phyloP scores from a whole-genome alignment of 768 basidiomycete species.

The Cubamyces sp. region DNA sequence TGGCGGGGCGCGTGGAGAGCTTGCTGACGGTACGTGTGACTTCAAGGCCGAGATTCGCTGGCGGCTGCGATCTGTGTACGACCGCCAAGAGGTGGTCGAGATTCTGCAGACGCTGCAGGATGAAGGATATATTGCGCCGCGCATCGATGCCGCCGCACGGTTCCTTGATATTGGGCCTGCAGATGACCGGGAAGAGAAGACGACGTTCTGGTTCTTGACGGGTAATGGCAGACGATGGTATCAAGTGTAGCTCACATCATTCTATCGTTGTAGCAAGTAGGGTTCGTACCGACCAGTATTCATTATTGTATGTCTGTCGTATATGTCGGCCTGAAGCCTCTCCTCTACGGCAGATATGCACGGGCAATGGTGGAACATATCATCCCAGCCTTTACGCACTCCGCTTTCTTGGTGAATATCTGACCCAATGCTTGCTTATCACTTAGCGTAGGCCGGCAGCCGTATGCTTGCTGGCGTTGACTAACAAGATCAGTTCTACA shows the following conservation, averaged over 20 bases:
- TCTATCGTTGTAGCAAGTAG: not conserved
- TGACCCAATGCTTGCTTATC: too few species aligned
- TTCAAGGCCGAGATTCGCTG: constrained; percentile 68
- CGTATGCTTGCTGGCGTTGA: too few species aligned
- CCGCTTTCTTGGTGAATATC: too few species aligned
- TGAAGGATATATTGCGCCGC: constrained; percentile 52
- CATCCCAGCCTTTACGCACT: too few species aligned
- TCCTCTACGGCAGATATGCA: too few species aligned
- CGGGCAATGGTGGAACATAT: too few species aligned
- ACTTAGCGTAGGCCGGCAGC: too few species aligned
- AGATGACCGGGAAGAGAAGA: constrained; percentile 56
- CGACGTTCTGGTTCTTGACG: constrained; percentile 58
- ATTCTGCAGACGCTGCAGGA: constrained; percentile 54
- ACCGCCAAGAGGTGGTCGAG: constrained; percentile 75
- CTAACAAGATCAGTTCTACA: too few species aligned
- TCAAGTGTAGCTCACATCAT: constrained; percentile 45
- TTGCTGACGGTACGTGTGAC: constrained; percentile 14
- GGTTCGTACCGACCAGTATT: too few species aligned
- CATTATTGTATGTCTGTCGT: too few species aligned
- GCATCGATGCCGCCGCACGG: constrained; percentile 29
- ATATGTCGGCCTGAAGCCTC: too few species aligned
- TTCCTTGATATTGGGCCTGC: constrained; percentile 38
- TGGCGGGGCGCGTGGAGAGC: constrained; percentile 5
- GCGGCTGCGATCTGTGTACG: constrained; percentile 73
- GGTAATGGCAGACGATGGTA: constrained; percentile 66